These are phyloP conservation scores for Talaromyces trachyspermus DNA, from an alignment of 495 filamentous ascomycete species.

Conservation along the genomic window DNA sequence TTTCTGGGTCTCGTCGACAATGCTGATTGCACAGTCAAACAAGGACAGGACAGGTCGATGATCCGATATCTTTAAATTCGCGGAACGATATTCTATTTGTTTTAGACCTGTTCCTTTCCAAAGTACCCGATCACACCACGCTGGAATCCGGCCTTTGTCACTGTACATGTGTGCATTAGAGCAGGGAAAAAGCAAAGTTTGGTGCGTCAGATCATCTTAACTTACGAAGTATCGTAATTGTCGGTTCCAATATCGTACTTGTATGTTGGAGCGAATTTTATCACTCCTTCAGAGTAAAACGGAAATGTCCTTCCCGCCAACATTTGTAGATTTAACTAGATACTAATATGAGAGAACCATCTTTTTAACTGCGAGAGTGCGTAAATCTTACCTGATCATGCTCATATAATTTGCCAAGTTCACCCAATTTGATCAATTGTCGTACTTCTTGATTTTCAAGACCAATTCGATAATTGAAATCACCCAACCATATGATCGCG, in stretches of 20 bases:
- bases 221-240: slow-evolving; percentile 85
- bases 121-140: slow-evolving; percentile 93
- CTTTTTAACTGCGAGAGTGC: slow-evolving; percentile 4
- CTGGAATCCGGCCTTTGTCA: slow-evolving; percentile 89
- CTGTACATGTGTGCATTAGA: slow-evolving; percentile 32
- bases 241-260: slow-evolving; percentile 87
- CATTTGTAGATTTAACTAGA: slow-evolving; percentile 90
- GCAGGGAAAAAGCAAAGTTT: too few species aligned
- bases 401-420: slow-evolving; percentile 75
- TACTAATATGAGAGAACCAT: background rate
- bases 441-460: slow-evolving; percentile 72
- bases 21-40: slow-evolving; percentile 74
- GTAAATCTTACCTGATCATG: slow-evolving; percentile 71
- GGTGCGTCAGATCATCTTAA: slow-evolving; percentile 1
- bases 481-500: slow-evolving; percentile 92
- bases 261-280: slow-evolving; percentile 87
- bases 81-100: slow-evolving; percentile 72
- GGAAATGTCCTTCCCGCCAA: slow-evolving; percentile 81
- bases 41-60: slow-evolving; percentile 87
- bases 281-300: slow-evolving; percentile 80
- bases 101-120: slow-evolving; percentile 76
- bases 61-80: slow-evolving; percentile 79
- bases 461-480: slow-evolving; percentile 98
- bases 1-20: slow-evolving; percentile 66
- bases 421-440: slow-evolving; percentile 57